Percentiles rank a stretch among this genome's conserved stretches.
Evolutionary conservation across 305 asterid genomes (phyloP).

Genomic region (Fraxinus velutina): DNA sequence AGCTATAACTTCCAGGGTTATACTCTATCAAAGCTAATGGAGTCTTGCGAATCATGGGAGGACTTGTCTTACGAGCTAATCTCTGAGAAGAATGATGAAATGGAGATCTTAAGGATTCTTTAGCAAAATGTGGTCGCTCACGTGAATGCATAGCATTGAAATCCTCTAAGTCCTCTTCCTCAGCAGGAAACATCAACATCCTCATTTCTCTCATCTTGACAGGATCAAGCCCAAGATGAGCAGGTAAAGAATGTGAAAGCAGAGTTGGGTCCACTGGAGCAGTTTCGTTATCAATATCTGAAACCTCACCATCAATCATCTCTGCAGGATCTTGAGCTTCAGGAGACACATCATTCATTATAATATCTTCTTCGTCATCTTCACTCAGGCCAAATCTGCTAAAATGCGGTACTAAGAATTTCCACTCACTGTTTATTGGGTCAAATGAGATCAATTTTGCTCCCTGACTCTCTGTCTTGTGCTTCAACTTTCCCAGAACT

Average conservation of each 20-base stretch:
- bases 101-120: conserved; percentile 61
- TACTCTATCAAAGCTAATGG: conserved; percentile 81
- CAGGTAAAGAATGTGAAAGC: conserved; percentile 91
- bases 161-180: conserved; percentile 60
- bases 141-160: conserved; percentile 32
- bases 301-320: conserved; percentile 45
- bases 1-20: conserved; percentile 62
- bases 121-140: conserved; percentile 41
- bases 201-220: conserved; percentile 75
- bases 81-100: conserved; percentile 40
- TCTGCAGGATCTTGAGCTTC: conserved; percentile 46
- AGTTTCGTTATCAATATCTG: conserved; percentile 56
- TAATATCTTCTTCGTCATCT: conserved; percentile 81
- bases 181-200: conserved; percentile 63
- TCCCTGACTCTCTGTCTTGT: conserved; percentile 67
- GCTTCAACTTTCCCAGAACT: conserved; percentile 56
- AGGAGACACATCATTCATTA: conserved; percentile 60
- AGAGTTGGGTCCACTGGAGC: conserved; percentile 41
- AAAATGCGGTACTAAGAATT: conserved; percentile 75
- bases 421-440: conserved; percentile 62
- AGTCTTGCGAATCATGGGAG: conserved; percentile 62
- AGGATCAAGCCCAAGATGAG: conserved; percentile 93
- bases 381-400: conserved; percentile 87
- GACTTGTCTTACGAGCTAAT: conserved; percentile 34
- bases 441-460: conserved; percentile 72